Percentiles rank a stretch among this genome's conserved stretches.
Conservation (phyloP, 352 stramenopile species). For the Phytophthora aleatoria region DNA sequence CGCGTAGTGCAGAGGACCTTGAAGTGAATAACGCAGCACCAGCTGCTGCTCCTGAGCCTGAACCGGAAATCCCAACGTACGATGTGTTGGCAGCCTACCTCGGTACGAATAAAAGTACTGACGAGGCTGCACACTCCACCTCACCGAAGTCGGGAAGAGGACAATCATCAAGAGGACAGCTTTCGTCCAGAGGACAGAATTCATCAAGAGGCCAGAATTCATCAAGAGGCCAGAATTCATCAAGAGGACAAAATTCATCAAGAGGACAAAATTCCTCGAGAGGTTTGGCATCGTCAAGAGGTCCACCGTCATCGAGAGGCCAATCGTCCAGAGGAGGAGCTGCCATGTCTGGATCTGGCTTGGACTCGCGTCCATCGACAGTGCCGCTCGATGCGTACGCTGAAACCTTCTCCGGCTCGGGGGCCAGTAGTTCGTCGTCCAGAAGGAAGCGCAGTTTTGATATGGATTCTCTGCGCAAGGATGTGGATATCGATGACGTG, state of each 20-base stretch:
- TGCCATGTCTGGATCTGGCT: constrained; percentile 25
- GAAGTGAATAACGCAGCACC: constrained; percentile 23
- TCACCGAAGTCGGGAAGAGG: constrained; percentile 30
- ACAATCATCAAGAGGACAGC: constrained; percentile 14
- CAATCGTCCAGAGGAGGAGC: constrained; percentile 20
- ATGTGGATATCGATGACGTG: constrained; percentile 40
- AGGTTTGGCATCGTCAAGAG: constrained; percentile 26
- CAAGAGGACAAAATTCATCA: constrained; percentile 13
- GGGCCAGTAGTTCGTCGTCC: constrained; percentile 20
- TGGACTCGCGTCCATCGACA: constrained; percentile 28
- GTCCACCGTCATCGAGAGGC: constrained; percentile 30
- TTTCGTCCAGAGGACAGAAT: constrained; percentile 27
- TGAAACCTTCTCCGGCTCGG: constrained; percentile 33
- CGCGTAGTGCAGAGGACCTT: constrained; percentile 13
- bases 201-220: constrained; percentile 20
- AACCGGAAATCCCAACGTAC: constrained; percentile 37
- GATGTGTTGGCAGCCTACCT: constrained; percentile 49
- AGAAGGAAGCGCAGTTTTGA: constrained; percentile 46
- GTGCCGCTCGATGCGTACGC: constrained; percentile 34
- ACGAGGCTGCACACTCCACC: constrained; percentile 29
- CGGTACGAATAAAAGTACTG: constrained; percentile 31
- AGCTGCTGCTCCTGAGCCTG: constrained; percentile 19
- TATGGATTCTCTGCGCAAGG: constrained; percentile 39
- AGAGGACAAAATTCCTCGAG: constrained; percentile 20
- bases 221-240: constrained; percentile 28